Evolutionary conservation across 176 grass and related monocot species (phyloP).

Genomic region (Tillandsia leiboldiana): DNA sequence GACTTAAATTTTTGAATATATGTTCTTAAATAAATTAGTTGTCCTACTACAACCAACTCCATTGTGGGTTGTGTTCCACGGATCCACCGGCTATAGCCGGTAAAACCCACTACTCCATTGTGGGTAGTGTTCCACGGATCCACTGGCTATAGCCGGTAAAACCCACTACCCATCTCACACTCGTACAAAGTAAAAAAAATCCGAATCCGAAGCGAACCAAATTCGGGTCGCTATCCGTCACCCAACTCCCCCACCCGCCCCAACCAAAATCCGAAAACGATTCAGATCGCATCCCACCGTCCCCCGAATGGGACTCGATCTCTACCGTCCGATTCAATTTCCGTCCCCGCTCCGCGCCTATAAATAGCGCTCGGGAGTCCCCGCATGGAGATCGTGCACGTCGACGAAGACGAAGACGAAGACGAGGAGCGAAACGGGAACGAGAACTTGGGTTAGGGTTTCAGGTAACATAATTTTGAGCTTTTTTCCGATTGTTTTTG

Average conservation of each 20-base stretch:
- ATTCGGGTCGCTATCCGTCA: neutral
- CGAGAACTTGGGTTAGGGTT: neutral
- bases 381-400: neutral
- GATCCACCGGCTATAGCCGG: neutral
- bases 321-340: neutral
- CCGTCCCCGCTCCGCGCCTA: neutral
- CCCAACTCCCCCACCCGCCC: neutral
- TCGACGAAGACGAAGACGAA: too few relatives aligned
- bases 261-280: neutral
- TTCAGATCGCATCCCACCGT: neutral
- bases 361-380: neutral
- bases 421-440: neutral
- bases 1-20: too few relatives aligned
- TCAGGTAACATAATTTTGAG: neutral
- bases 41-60: too few relatives aligned
- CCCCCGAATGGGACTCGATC: neutral
- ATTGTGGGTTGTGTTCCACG: too few relatives aligned
- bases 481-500: too few relatives aligned
- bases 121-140: too few relatives aligned
- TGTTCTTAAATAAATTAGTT: too few relatives aligned
- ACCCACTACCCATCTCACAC: neutral
- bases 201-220: too few relatives aligned
- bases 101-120: neutral
- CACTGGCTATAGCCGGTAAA: neutral
- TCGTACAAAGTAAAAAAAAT: neutral